A percentile compares a stretch with the other conserved stretches of the same genome.
phyloP scores from a whole-genome alignment of 352 stramenopile species.

The Globisporangium perplexum region DNA sequence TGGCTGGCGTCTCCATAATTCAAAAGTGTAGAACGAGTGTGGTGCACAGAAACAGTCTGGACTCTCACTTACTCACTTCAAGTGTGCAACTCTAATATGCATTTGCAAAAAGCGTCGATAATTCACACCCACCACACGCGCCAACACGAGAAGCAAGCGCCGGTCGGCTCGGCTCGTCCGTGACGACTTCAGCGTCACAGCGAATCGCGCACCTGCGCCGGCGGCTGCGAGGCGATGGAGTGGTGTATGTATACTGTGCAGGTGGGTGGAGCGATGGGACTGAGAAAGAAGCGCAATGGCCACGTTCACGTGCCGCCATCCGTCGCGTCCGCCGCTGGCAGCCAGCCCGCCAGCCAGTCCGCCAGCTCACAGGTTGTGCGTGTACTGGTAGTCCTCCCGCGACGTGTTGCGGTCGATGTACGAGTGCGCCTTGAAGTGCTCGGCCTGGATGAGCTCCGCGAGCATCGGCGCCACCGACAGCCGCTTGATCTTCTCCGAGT shows the following conservation, averaged over 20 bases:
- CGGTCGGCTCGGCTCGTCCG: no score
- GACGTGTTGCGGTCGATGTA: slow-evolving; percentile 86
- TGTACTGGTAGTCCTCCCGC: slow-evolving; percentile 82
- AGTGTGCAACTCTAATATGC: background rate
- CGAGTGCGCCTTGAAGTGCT: slow-evolving; percentile 88
- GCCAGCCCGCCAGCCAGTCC: background rate
- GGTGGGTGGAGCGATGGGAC: no score
- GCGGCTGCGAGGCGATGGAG: no score
- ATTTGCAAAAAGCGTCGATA: no score
- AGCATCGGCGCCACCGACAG: slow-evolving; percentile 86
- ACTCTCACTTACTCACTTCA: background rate
- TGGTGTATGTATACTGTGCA: no score
- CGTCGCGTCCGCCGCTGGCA: background rate
- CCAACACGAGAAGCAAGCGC: no score
- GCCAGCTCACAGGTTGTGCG: slow-evolving; percentile 65
- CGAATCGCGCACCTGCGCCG: no score
- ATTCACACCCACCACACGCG: no score
- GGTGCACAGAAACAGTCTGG: background rate
- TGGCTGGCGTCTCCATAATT: background rate
- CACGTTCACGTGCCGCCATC: no score
- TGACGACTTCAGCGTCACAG: no score
- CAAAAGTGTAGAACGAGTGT: background rate
- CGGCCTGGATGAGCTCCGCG: slow-evolving; percentile 87
- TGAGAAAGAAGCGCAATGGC: no score
- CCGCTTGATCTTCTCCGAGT: slow-evolving; percentile 86